Base-by-base conservation (phyloP, 2,329 filamentous ascomycete species). In the Sarocladiaceae sp. region DNA sequence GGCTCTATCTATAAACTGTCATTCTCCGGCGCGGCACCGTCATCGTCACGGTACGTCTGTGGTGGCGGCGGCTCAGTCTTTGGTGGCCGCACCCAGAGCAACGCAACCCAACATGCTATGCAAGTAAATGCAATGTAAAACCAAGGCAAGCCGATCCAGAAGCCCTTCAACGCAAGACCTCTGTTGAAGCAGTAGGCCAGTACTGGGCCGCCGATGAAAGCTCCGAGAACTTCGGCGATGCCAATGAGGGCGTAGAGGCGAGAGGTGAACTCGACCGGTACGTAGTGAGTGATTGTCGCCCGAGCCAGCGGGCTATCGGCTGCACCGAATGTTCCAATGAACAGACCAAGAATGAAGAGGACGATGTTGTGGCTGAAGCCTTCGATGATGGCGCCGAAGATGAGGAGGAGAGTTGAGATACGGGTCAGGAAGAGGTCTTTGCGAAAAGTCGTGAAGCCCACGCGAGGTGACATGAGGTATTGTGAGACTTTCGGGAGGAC, bases 211-310 rank as follows among this genome's bases (percentile, higher is more conserved):
- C 64, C 71, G 5, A 71, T 62, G 23, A 73, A 70, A 0, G 67
- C 64, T 0, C 71, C 71, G 7, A 66, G 35, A 4, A 70, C 65
- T 54, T 73, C 71, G 2, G 64, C 59, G 57, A 72, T 73, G 52
- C 67, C 65, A 31, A 71, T 66, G 53, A 74, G 58, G 1, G 71
- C 71, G 54, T 73, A 73, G 2, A 74, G 56, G 22, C 70, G 63
- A 28, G 71, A 72, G 1, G 69, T 73, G 25, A 66, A 66, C 44
- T 67, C 59, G 7, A 66, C 57, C 11, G 62, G 57, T 17, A 73
- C 69, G 50, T 69, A 71, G 50, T 69, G 67, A 0, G 71, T 69
- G 7, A 71, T 58, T 2, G 71, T 68, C n/a, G 71, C 69, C 28
- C 71, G 62, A 1, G 66, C 65, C 11, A 74, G 61, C 1, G 71